phyloP scores from a whole-genome alignment of 352 stramenopile genomes.

The Globisporangium splendens region DNA sequence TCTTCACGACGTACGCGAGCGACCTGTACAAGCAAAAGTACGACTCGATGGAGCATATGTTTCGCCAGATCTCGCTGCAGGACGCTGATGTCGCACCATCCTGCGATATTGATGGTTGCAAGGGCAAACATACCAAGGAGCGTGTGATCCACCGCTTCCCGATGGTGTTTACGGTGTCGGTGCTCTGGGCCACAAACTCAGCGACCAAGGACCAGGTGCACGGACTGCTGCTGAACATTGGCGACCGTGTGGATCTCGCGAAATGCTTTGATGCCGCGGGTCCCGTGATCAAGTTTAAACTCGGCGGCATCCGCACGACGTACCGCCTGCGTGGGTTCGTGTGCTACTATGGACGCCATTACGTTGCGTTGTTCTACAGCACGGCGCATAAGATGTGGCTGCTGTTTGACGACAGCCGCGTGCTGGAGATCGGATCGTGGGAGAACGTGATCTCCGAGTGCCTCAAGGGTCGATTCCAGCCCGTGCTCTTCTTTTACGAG shows the following conservation, averaged over 20 bases:
- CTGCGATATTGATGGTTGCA: slow-evolving; percentile 55
- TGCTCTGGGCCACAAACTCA: slow-evolving; percentile 72
- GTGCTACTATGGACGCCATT: slow-evolving; percentile 84
- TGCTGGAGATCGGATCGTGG: slow-evolving; percentile 75
- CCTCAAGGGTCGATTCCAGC: slow-evolving; percentile 79
- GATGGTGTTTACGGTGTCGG: slow-evolving; percentile 83
- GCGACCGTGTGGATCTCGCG: slow-evolving; percentile 66
- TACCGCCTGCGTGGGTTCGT: slow-evolving; percentile 81
- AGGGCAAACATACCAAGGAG: slow-evolving; percentile 67
- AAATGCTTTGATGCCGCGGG: slow-evolving; percentile 71
- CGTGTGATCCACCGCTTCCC: slow-evolving; percentile 81
- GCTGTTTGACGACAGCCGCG: slow-evolving; percentile 81
- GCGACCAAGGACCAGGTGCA: slow-evolving; percentile 78
- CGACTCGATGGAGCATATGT: slow-evolving; percentile 70
- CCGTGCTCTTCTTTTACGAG: slow-evolving; percentile 83
- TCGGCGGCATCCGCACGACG: slow-evolving; percentile 64
- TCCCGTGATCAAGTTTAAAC: slow-evolving; percentile 65
- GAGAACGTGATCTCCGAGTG: slow-evolving; percentile 71
- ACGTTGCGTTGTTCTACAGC: slow-evolving; percentile 82
- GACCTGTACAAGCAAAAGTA: slow-evolving; percentile 60
- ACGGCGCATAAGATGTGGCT: slow-evolving; percentile 85
- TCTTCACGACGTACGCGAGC: slow-evolving; percentile 80
- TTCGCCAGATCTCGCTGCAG: slow-evolving; percentile 54
- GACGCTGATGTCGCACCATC: slow-evolving; percentile 48
- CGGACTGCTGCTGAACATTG: slow-evolving; percentile 57